Percentiles rank a stretch among this genome's conserved stretches.
phyloP scores from a whole-genome alignment of 2,329 filamentous ascomycete species.

The Beauveria caledonica region DNA sequence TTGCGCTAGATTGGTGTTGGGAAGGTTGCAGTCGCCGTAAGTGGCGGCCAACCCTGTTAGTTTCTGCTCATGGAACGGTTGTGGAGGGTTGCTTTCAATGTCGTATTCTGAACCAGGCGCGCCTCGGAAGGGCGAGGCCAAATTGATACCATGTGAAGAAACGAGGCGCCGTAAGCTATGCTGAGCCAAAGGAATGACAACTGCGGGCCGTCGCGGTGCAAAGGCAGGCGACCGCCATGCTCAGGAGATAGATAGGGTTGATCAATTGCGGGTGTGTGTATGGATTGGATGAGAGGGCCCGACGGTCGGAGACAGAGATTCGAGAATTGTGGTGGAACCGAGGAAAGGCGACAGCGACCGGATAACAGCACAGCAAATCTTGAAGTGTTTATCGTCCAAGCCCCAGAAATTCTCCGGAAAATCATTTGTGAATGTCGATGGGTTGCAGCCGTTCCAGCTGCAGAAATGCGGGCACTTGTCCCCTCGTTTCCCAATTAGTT shows the following conservation, averaged over 20 bases:
- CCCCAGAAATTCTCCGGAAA: slow-evolving; percentile 3
- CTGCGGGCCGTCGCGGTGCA: not conserved
- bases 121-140: not conserved
- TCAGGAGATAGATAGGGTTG: not conserved
- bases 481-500: not conserved
- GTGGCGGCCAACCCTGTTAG: too few relatives aligned
- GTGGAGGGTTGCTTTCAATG: not conserved
- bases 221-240: not conserved
- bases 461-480: not conserved
- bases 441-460: not conserved
- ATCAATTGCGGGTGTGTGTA: not conserved
- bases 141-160: not conserved
- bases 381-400: not conserved
- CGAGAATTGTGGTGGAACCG: not conserved
- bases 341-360: not conserved
- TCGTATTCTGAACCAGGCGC: not conserved
- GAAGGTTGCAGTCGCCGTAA: too few relatives aligned
- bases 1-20: not conserved
- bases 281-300: not conserved
- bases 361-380: not conserved
- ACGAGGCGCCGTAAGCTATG: not conserved
- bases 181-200: not conserved
- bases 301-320: not conserved
- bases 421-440: not conserved
- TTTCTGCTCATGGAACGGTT: not conserved